These are phyloP conservation scores for Auricularia cornea DNA, from an alignment of 768 basidiomycete species.

Conservation along the genomic window DNA sequence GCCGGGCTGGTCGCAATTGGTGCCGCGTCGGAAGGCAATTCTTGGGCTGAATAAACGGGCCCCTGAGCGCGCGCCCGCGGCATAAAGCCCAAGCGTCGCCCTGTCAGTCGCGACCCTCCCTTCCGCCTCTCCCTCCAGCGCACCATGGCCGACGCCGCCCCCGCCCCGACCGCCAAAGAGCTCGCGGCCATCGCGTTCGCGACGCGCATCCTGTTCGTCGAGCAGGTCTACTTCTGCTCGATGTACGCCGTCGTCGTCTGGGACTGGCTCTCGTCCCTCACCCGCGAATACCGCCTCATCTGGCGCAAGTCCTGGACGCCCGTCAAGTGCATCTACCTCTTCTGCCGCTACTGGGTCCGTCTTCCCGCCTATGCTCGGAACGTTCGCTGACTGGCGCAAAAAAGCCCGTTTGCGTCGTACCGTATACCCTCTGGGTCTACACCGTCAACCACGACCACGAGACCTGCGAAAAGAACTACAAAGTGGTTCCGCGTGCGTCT, in stretches of 20 bases:
- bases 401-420: slow-evolving; percentile 79
- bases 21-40: no score
- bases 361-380: neutral
- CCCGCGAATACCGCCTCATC: slow-evolving; percentile 67
- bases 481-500: slow-evolving; percentile 10
- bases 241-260: slow-evolving; percentile 72
- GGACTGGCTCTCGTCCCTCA: slow-evolving; percentile 78
- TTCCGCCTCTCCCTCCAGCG: neutral
- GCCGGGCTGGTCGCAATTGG: no score
- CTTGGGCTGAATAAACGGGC: no score
- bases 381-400: no score
- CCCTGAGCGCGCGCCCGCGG: no score
- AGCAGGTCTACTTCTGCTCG: slow-evolving; percentile 83
- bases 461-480: slow-evolving; percentile 63
- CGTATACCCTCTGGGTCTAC: slow-evolving; percentile 70
- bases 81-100: no score
- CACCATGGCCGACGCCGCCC: neutral
- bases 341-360: slow-evolving; percentile 55
- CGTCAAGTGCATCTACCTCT: slow-evolving; percentile 74
- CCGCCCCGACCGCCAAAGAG: neutral
- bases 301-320: slow-evolving; percentile 61
- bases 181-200: neutral
- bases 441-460: slow-evolving; percentile 57
- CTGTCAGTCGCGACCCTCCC: neutral
- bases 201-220: slow-evolving; percentile 9